phyloP scores from a whole-genome alignment of 73 alveolate genomes.

The Symbiodinium pilosum region DNA sequence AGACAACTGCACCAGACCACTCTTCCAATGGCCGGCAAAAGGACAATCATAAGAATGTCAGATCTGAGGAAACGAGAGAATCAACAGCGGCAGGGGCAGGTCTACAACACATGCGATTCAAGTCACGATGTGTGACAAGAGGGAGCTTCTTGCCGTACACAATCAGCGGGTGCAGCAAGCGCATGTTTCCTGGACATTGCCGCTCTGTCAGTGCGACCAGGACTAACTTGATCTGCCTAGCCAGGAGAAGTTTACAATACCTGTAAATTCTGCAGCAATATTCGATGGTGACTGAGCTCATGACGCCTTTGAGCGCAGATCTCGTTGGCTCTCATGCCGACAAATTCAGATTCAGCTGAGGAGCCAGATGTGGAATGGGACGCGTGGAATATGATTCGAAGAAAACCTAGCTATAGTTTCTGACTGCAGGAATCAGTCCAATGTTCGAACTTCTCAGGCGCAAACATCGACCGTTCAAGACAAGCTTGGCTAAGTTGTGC shows the following conservation, averaged over 20 bases:
- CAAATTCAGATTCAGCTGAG: background rate
- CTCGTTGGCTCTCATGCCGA: no score
- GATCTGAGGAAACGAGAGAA: no score
- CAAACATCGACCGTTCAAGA: no score
- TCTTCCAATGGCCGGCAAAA: no score
- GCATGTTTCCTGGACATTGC: constrained; percentile 62
- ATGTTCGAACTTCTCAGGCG: background rate
- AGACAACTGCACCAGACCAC: no score
- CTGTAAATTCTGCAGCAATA: no score
- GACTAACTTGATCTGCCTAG: no score
- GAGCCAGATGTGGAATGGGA: constrained; percentile 41
- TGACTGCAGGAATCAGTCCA: background rate
- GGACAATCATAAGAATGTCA: no score
- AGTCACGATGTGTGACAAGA: background rate
- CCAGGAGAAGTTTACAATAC: no score
- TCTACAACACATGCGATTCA: no score
- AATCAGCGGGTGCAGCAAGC: constrained; percentile 65
- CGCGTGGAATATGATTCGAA: constrained; percentile 48
- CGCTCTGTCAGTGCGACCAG: background rate
- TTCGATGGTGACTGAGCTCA: background rate
- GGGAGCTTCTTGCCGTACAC: constrained; percentile 25
- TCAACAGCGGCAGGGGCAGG: no score
- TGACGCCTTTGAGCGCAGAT: no score
- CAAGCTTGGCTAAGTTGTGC: background rate
- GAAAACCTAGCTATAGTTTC: background rate